A percentile compares a stretch with the other conserved stretches of the same genome.
Evolutionary conservation across 1,284 basidiomycete species (phyloP).

Genomic region (Phellopilus nigrolimitatus): DNA sequence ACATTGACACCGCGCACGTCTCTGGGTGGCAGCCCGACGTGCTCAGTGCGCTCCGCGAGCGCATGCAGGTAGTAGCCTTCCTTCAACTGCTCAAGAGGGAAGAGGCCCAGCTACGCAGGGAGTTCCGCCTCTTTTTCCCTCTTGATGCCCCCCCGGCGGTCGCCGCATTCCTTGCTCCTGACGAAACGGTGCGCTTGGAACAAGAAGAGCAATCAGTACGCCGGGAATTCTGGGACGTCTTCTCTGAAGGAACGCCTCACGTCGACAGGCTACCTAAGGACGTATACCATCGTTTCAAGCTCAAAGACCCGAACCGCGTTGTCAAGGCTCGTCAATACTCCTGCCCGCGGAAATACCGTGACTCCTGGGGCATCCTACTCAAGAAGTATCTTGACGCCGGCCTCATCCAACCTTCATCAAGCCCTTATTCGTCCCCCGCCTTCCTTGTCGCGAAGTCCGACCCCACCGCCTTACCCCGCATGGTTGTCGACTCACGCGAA

Average conservation of each 20-base stretch:
- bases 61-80: too few species aligned
- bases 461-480: slow-evolving; percentile 30
- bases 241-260: background rate
- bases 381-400: slow-evolving; percentile 29
- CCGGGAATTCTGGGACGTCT: background rate
- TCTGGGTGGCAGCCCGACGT: too few species aligned
- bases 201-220: background rate
- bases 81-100: too few species aligned
- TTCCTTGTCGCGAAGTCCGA: slow-evolving; percentile 39
- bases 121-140: too few species aligned
- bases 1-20: too few species aligned
- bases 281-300: background rate
- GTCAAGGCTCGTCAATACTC: slow-evolving; percentile 19
- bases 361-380: slow-evolving; percentile 28
- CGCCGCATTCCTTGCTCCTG: background rate
- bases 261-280: background rate
- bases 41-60: too few species aligned
- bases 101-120: too few species aligned
- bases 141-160: too few species aligned
- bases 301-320: background rate
- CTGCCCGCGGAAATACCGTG: slow-evolving; percentile 26
- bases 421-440: slow-evolving; percentile 29
- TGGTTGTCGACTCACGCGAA: slow-evolving; percentile 38
- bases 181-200: background rate
- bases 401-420: slow-evolving; percentile 29